Base-by-base conservation (phyloP, 2,329 filamentous ascomycete species). In the Paecilomyces niveus region DNA sequence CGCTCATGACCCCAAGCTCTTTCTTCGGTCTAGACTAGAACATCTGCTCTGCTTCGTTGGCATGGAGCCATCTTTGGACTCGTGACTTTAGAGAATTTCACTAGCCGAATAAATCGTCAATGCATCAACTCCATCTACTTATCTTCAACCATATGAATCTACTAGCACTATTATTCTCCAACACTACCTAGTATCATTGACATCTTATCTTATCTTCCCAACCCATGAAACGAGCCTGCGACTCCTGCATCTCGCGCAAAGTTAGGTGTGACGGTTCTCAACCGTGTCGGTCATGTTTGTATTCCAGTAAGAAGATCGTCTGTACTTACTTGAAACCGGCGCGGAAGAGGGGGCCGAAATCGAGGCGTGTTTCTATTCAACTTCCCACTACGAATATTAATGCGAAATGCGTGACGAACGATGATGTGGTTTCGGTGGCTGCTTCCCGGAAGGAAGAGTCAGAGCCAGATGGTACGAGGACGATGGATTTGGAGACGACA, bases 211-310 rank as follows among this genome's bases (percentile, higher is more conserved):
- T 18, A n/a, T 8, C 39, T 45, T 49, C 51, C n/a, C 53, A 53
- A 56, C 56, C 64, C 39, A 64, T 64, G 22, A 71, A 70, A 65
- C 61, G 66, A 60, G 68, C 69, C 50, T 70, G 68, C 53, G 69
- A 71, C 60, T 59, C 54, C 26, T 71, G 67, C 26, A 71, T 70
- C 45, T 62, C 62, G 45, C 66, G 69, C 33, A 71, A 71, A 62
- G 64, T 71, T 11, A 69, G 67, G 54, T 70, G 66, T 58, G 66
- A 61, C 54, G 68, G 68, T 24, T 58, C 66, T 35, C 68, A 59
- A 63, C 68, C 68, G 22, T 71, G 69, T 57, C 59, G 65, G 53
- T 68, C 67, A 15, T 71, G 69, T 52, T 60, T 60, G 13, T 53
- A 61, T 29, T 61, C 64, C 8, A 35, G 55, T 6, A 68, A 65